Evolutionary conservation across 2,329 filamentous ascomycete species (phyloP).

Genomic region (Ploettnerulaceae sp.): DNA sequence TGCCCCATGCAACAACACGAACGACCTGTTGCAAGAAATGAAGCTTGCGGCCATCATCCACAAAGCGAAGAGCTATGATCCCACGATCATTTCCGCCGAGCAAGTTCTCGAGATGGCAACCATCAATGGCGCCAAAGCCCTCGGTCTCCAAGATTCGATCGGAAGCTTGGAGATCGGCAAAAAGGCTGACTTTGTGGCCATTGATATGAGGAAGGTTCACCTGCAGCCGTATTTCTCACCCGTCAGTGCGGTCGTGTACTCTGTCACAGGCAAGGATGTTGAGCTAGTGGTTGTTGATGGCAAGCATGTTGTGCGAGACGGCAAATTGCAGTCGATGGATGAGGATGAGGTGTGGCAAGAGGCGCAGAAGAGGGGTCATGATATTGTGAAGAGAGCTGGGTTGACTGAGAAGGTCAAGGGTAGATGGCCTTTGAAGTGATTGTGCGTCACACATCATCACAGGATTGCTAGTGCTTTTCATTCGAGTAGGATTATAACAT

Average conservation of each 20-base stretch:
- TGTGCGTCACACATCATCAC: no score
- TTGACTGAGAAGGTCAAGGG: constrained; percentile 35
- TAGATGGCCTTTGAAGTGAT: constrained; percentile 35
- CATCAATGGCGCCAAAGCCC: constrained; percentile 17
- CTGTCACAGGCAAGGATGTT: constrained; percentile 41
- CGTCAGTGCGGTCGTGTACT: constrained; percentile 42
- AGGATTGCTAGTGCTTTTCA: no score
- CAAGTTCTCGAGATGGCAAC: constrained; percentile 35
- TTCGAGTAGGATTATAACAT: background rate
- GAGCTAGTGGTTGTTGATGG: constrained; percentile 42
- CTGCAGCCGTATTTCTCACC: constrained; percentile 24
- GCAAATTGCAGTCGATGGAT: constrained; percentile 37
- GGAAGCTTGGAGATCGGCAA: constrained; percentile 42
- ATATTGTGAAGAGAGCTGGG: constrained; percentile 38
- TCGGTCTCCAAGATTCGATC: constrained; percentile 9
- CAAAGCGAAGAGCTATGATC: constrained; percentile 6
- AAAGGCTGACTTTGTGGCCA: constrained; percentile 52
- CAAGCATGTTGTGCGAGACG: constrained; percentile 35
- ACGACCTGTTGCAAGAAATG: constrained; percentile 16
- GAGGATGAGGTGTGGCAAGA: constrained; percentile 38
- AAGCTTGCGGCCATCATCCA: constrained; percentile 12
- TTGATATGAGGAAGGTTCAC: constrained; percentile 38
- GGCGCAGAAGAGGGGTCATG: constrained; percentile 34
- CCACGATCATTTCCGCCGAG: constrained; percentile 9
- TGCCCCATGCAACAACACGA: constrained; percentile 14